Conservation (phyloP, 2,329 filamentous ascomycete species). For the Cadophora malorum region DNA sequence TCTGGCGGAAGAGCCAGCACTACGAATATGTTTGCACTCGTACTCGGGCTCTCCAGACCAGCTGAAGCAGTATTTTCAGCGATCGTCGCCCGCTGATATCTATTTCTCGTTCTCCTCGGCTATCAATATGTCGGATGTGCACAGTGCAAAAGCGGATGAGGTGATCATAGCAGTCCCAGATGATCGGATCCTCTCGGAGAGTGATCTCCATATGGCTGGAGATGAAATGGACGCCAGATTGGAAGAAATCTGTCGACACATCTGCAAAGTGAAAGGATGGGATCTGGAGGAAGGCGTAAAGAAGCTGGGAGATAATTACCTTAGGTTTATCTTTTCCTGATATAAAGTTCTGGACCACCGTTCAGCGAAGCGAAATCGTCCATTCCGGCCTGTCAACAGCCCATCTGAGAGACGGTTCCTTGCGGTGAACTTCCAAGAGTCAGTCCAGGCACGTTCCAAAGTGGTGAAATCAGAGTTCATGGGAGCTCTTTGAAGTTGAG, state of each 20-base stretch:
- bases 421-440: background rate
- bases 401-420: background rate
- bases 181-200: constrained; percentile 83
- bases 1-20: constrained; percentile 49
- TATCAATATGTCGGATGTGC: constrained; percentile 74
- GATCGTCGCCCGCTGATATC: constrained; percentile 74
- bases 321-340: constrained; percentile 60
- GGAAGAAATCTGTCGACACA: constrained; percentile 74
- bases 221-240: constrained; percentile 78
- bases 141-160: constrained; percentile 56
- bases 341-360: background rate
- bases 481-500: no score
- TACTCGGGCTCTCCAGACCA: constrained; percentile 81
- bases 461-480: no score
- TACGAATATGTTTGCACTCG: constrained; percentile 90
- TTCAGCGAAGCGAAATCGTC: background rate
- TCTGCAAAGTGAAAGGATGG: constrained; percentile 85
- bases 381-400: background rate
- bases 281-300: constrained; percentile 71
- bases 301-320: constrained; percentile 76
- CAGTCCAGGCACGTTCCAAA: background rate
- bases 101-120: constrained; percentile 89
- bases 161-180: constrained; percentile 77
- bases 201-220: constrained; percentile 86
- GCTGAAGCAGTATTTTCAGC: constrained; percentile 78